Evolutionary conservation across 192 early-diverging fungal species (phyloP).

Genomic region (Helicostylum pulchrum): DNA sequence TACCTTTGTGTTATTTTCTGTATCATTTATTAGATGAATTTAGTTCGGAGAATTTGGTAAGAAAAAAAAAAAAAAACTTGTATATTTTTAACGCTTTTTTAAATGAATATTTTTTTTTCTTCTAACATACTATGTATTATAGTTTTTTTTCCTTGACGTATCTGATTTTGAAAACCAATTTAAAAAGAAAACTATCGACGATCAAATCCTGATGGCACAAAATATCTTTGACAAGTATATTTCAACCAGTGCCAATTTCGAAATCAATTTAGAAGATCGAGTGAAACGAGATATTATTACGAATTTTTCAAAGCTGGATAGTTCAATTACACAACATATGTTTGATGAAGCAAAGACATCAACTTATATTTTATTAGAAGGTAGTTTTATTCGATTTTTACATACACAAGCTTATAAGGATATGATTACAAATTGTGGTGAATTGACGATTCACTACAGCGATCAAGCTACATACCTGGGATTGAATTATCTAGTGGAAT

Average conservation of each 20-base stretch:
- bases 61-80: neutral
- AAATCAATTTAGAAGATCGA: slow-evolving; percentile 50
- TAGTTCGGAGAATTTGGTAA: slow-evolving; percentile 48
- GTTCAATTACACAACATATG: slow-evolving; percentile 1
- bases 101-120: neutral
- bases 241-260: slow-evolving; percentile 40
- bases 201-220: slow-evolving; percentile 28
- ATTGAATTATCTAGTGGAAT: too few species aligned
- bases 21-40: slow-evolving; percentile 48
- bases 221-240: slow-evolving; percentile 47
- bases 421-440: slow-evolving; percentile 39
- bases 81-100: too few species aligned
- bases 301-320: slow-evolving; percentile 16
- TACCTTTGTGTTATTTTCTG: slow-evolving; percentile 52
- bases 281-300: slow-evolving; percentile 30
- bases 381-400: slow-evolving; percentile 34
- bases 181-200: slow-evolving; percentile 18
- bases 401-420: slow-evolving; percentile 13
- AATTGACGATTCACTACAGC: slow-evolving; percentile 20
- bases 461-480: neutral
- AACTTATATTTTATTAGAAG: slow-evolving; percentile 39
- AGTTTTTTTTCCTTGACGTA: slow-evolving; percentile 53
- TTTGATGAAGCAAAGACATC: slow-evolving; percentile 35
- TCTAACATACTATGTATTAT: neutral
- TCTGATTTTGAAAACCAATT: slow-evolving; percentile 38